Percentiles rank a stretch among this genome's conserved stretches.
Conservation (phyloP, 192 early-diverging fungal species). For the Podila minutissima region DNA sequence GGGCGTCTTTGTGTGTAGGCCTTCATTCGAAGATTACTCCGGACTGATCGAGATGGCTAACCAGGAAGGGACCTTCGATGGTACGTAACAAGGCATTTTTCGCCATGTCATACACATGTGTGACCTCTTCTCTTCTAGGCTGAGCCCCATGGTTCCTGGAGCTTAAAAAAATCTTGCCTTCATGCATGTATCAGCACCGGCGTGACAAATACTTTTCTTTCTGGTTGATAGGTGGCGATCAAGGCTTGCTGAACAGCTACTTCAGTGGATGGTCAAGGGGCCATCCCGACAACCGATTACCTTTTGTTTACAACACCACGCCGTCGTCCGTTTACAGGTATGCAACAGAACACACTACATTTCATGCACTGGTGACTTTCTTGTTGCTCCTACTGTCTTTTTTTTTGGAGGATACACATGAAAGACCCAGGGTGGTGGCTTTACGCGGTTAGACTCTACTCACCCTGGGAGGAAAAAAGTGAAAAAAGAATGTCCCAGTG, state of each 20-base stretch:
- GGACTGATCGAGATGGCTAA: slow-evolving; percentile 60
- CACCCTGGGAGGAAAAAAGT: too few relatives aligned
- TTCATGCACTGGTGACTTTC: neutral
- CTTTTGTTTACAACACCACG: slow-evolving; percentile 93
- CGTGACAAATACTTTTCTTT: neutral
- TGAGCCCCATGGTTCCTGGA: neutral
- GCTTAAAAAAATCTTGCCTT: too few relatives aligned
- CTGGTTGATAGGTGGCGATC: slow-evolving; percentile 79
- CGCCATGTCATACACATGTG: neutral
- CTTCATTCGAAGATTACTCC: slow-evolving; percentile 61
- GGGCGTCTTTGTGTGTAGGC: slow-evolving; percentile 85
- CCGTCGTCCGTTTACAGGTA: slow-evolving; percentile 82
- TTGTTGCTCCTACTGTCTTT: too few relatives aligned
- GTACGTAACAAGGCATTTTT: slow-evolving; percentile 54
- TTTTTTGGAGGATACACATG: too few relatives aligned
- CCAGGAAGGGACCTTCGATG: slow-evolving; percentile 83
- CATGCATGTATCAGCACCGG: too few relatives aligned
- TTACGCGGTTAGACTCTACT: too few relatives aligned
- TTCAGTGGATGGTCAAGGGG: slow-evolving; percentile 80
- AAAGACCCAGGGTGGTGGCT: too few relatives aligned
- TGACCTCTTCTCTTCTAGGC: neutral
- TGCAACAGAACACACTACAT: slow-evolving; percentile 19
- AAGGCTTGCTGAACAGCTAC: slow-evolving; percentile 91
- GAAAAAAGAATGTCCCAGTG: too few relatives aligned
- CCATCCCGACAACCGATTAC: slow-evolving; percentile 71